Conservation (phyloP, 805 yeast species). For the Saturnispora ahearnii region DNA sequence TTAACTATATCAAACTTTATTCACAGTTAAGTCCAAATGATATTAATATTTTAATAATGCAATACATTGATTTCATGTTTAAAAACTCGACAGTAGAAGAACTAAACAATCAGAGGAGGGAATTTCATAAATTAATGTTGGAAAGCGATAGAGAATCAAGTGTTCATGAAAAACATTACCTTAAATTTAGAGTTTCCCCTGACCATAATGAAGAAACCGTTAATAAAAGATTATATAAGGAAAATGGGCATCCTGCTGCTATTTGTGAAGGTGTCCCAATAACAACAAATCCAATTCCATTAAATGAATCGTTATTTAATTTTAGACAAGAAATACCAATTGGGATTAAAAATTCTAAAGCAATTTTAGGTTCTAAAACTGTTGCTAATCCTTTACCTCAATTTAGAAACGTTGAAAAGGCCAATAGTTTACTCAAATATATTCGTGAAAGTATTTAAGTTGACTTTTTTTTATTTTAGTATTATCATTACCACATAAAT, state of each 20-base stretch:
- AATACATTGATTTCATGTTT: slow-evolving; percentile 32
- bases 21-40: slow-evolving; percentile 40
- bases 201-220: slow-evolving; percentile 23
- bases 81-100: slow-evolving; percentile 20
- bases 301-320: neutral
- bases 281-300: slow-evolving; percentile 29
- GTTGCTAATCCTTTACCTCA: slow-evolving; percentile 38
- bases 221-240: slow-evolving; percentile 22
- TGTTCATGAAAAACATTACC: slow-evolving; percentile 24
- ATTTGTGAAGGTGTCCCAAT: slow-evolving; percentile 34
- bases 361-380: neutral
- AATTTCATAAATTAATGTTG: slow-evolving; percentile 19
- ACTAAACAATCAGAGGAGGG: slow-evolving; percentile 16
- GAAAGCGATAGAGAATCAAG: slow-evolving; percentile 29
- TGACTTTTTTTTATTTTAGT: neutral
- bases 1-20: slow-evolving; percentile 35
- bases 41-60: slow-evolving; percentile 34
- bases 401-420: slow-evolving; percentile 59
- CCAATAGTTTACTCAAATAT: slow-evolving; percentile 38
- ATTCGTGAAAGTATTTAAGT: slow-evolving; percentile 20
- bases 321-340: slow-evolving; percentile 3
- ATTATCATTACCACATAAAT: neutral
- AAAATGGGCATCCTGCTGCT: slow-evolving; percentile 32
- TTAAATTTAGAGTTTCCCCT: slow-evolving; percentile 25
- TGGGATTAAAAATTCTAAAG: slow-evolving; percentile 10